Evolutionary conservation across 345 rosid genomes (phyloP), one percentile per base, ranked within the genome.

Genomic region (Fremontodendron californicum): DNA sequence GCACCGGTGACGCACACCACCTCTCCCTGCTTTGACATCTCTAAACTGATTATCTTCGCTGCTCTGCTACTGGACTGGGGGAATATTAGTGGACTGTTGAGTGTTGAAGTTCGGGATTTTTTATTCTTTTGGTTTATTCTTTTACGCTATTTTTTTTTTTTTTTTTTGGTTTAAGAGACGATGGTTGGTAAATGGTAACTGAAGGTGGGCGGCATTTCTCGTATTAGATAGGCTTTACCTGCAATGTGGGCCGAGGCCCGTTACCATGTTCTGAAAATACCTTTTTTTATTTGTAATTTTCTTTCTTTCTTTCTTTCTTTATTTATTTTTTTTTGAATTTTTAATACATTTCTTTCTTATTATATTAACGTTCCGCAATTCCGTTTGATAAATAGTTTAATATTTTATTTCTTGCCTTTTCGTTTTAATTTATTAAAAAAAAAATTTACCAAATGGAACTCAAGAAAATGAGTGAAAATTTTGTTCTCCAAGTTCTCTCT

Each of bases 1-100:
- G 91, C 98, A 31, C 99, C 98, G 63, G 97, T 96, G 69, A 96
- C 96, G 78, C 98, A 93, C 9, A 89, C 94, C n/a, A 55, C 80
- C 71, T 92, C 88, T 25, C 82, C 87, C 42, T 78, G 80, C 75
- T 61, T 75, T 16, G 81, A 79, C 94, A 89, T 90, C 37, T 79
- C 58, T 82, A 10, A 35, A 29, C 13, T 8, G 57, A 64, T 64
- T 65, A 9, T 39, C 52, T 23, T 42, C 6, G 52, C 6, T 42
- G 29, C 19, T 65, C 5, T 2, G 2, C 27, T 3, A 63, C 23
- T 18, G 49, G 19, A 46, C 12, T 49, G 19, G 19, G 3, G 19
- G 16, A 18, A 4, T 19, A 49, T 16, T n/a, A 21, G 33, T 40
- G 19, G 63, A 58, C 1, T 29, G 5, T 21, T 13, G 33, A 40